Conservation (phyloP, 1,284 basidiomycete species). For the Grifola frondosa region DNA sequence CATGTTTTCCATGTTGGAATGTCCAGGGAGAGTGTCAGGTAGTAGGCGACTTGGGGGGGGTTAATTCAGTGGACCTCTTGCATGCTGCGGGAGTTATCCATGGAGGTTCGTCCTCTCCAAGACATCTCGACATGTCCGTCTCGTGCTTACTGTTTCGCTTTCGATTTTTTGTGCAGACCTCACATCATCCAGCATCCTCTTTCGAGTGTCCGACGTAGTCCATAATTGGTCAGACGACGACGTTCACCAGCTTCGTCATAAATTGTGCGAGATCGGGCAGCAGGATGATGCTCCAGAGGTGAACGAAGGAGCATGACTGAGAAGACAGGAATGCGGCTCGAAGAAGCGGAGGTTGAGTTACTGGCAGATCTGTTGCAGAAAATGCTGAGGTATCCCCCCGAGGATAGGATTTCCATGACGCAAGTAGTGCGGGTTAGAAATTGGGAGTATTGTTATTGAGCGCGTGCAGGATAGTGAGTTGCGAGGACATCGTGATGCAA, state of each 20-base stretch:
- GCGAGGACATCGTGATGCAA: too few species aligned
- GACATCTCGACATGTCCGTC: too few species aligned
- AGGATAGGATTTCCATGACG: conserved; percentile 37
- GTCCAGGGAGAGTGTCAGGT: conserved; percentile 26
- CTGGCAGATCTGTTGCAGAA: conserved; percentile 37
- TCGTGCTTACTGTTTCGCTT: neutral
- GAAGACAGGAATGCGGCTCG: conserved; percentile 24
- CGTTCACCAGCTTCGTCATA: conserved; percentile 32
- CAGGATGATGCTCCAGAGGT: conserved; percentile 11
- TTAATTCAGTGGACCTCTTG: conserved; percentile 30
- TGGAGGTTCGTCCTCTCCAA: too few species aligned
- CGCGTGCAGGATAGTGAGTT: too few species aligned
- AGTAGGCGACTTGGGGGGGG: conserved; percentile 31
- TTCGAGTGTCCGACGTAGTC: conserved; percentile 27
- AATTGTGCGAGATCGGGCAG: conserved; percentile 32
- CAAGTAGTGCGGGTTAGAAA: conserved; percentile 35
- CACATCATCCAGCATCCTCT: conserved; percentile 38
- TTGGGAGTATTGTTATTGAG: too few species aligned
- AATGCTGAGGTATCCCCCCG: conserved; percentile 39
- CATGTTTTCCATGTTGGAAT: conserved; percentile 31
- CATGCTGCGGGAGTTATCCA: conserved; percentile 35
- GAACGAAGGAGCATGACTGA: conserved; percentile 33
- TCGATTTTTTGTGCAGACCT: conserved; percentile 27
- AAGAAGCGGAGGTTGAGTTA: conserved; percentile 34
- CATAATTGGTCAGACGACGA: conserved; percentile 33